Evolutionary conservation across 768 basidiomycete genomes (phyloP).

Genomic region (Xerocomellus dryophilus): DNA sequence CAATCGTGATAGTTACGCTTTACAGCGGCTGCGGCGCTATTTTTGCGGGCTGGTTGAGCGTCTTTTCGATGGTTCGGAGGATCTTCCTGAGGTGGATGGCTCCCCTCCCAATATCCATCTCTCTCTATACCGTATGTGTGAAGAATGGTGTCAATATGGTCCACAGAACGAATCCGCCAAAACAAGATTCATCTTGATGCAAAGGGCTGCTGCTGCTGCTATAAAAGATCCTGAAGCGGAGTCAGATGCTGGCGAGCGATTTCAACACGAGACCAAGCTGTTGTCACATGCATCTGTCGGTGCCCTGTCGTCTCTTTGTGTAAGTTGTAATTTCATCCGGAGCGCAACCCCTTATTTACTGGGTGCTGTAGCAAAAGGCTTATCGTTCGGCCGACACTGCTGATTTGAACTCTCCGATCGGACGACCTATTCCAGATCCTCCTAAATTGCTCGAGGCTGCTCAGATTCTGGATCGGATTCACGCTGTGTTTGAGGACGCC

Average conservation of each 20-base stretch:
- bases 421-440: constrained; percentile 48
- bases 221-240: constrained; percentile 55
- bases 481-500: constrained; percentile 63
- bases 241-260: constrained; percentile 51
- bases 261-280: constrained; percentile 65
- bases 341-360: background rate
- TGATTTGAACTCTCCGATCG: constrained; percentile 58
- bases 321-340: constrained; percentile 42
- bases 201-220: constrained; percentile 56
- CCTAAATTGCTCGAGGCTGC: constrained; percentile 52
- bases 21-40: constrained; percentile 82
- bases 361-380: constrained; percentile 63
- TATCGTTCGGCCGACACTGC: constrained; percentile 63
- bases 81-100: constrained; percentile 69
- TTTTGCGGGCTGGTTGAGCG: constrained; percentile 89
- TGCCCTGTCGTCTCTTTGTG: constrained; percentile 83
- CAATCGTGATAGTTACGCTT: constrained; percentile 68
- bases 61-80: constrained; percentile 72
- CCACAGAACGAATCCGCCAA: constrained; percentile 69
- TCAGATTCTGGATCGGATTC: constrained; percentile 60
- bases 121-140: constrained; percentile 78
- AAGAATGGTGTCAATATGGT: constrained; percentile 92
- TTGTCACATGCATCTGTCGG: constrained; percentile 83
- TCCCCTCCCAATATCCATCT: constrained; percentile 74
- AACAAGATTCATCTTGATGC: constrained; percentile 68